These are phyloP conservation scores for Neurospora tetrasperma DNA, from an alignment of 495 filamentous ascomycete species.

Conservation along the genomic window DNA sequence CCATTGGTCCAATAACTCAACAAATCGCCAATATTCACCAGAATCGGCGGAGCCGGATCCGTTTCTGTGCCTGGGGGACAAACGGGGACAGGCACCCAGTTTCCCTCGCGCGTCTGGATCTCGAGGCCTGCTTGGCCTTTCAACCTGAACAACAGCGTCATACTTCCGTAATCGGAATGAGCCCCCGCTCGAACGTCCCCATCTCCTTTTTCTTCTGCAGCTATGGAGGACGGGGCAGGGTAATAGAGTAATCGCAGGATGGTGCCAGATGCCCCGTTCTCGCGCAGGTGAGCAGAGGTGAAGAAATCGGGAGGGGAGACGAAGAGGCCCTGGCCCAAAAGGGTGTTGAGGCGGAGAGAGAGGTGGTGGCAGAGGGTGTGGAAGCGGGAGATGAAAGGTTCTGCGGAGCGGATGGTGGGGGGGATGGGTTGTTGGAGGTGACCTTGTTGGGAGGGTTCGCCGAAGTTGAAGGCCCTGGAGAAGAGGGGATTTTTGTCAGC, in stretches of 20 bases:
- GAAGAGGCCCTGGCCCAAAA: conserved; percentile 62
- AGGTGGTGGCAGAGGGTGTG: conserved; percentile 59
- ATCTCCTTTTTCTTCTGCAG: conserved; percentile 20
- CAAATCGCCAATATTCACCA: conserved; percentile 89
- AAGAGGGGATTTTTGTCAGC: too few species aligned
- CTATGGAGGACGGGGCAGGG: conserved; percentile 33
- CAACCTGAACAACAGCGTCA: conserved; percentile 82
- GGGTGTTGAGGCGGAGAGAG: conserved; percentile 57
- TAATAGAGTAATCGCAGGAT: conserved; percentile 79
- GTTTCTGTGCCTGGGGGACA: conserved; percentile 39
- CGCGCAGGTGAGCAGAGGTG: conserved; percentile 54
- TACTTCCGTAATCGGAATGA: conserved; percentile 84
- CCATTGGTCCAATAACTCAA: conserved; percentile 88
- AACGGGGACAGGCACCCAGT: conserved; percentile 56
- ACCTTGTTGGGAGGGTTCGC: conserved; percentile 45
- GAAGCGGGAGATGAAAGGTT: conserved; percentile 53
- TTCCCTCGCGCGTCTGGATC: conserved; percentile 51
- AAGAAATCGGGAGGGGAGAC: conserved; percentile 55
- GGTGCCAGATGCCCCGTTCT: conserved; percentile 51
- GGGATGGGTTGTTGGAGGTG: conserved; percentile 79
- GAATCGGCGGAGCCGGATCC: conserved; percentile 59
- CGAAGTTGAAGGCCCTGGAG: conserved; percentile 70
- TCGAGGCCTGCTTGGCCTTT: conserved; percentile 79
- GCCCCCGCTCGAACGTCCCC: conserved; percentile 69
- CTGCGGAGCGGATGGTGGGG: conserved; percentile 42